phyloP scores from a whole-genome alignment of 352 stramenopile species.

The Phytophthora macrochlamydospora region DNA sequence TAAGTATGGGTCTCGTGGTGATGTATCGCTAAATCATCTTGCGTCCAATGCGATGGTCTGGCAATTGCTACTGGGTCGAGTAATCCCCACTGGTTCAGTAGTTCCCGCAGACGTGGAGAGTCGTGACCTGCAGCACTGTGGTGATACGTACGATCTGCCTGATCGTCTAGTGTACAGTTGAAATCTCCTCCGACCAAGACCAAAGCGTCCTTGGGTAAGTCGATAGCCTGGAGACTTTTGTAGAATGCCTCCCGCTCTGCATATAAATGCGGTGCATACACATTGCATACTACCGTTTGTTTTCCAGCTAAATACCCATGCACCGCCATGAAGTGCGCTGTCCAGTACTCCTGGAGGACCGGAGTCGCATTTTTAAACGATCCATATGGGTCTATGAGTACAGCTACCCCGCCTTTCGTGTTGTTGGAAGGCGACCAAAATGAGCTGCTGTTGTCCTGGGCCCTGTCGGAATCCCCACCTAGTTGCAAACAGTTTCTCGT shows the following conservation, averaged over 20 bases:
- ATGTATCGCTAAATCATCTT: not conserved
- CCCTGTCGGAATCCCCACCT: not conserved
- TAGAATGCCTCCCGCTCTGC: not conserved
- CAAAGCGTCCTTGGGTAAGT: not conserved
- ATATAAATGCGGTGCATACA: not conserved
- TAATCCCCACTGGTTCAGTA: not conserved
- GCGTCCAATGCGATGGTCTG: not conserved
- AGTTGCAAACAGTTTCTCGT: not conserved
- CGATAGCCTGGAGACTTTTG: not conserved
- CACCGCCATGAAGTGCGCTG: not conserved
- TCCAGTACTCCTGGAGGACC: not conserved
- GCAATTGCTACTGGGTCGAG: not conserved
- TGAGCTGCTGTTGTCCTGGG: too few relatives aligned
- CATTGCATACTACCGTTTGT: not conserved
- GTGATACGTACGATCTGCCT: not conserved
- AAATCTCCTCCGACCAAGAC: slow-evolving; percentile 1
- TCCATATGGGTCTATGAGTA: not conserved
- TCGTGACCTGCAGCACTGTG: not conserved
- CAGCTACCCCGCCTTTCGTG: too few relatives aligned
- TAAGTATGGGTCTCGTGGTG: not conserved
- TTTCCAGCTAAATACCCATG: not conserved
- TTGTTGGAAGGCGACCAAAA: too few relatives aligned
- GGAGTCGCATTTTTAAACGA: not conserved
- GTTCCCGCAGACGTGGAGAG: not conserved
- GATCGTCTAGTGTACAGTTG: not conserved